Evolutionary conservation across 108 stramenopile species (phyloP), one percentile per base, ranked within the genome.

Genomic region (Nitzschia sp.): DNA sequence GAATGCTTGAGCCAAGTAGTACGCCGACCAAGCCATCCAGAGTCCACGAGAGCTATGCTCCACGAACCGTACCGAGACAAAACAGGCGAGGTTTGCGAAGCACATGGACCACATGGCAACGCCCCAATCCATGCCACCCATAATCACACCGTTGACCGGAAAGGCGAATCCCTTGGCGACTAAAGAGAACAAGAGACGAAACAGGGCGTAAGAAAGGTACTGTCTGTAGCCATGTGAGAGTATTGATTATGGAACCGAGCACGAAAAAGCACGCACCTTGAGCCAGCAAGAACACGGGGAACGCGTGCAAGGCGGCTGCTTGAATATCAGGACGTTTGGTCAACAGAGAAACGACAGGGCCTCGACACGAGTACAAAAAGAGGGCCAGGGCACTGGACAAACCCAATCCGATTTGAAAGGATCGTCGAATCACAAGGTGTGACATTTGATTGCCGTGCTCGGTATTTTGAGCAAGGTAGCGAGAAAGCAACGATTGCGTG

Each of bases 71-170:
- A 58, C 8, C 1, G 52, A 27, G 9, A 22, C 48, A 66, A 75
- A 25, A 41, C 71, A 72, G 3, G 45, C 53, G 15, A 66, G 2
- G 50, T 75, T 73, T 3, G 80, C 70, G 3, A 57, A 0, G 57
- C 71, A 72, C 78, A 83, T 76, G 38, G 58, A 32, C 26, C 72
- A 19, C 47, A 71, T 69, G 27, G 79, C 44, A 34, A 41, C 75
- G 19, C 46, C 60, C 77, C 77, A 83, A 62, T 83, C 82, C 26
- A 73, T 41, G 19, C 71, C 75, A 8, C 82, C 82, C 76, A 83
- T 76, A 4, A 80, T 45, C 3, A 77, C 57, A 2, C 79, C 82
- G 46, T 79, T 79, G 36, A 71, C 59, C 5, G 77, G 75, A 61
- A 77, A 83, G 27, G 73, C 78, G 53, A 80, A 28, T 1, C 82